Conservation (phyloP, 2,329 filamentous ascomycete genomes). For the Amesomyces nigricolor region DNA sequence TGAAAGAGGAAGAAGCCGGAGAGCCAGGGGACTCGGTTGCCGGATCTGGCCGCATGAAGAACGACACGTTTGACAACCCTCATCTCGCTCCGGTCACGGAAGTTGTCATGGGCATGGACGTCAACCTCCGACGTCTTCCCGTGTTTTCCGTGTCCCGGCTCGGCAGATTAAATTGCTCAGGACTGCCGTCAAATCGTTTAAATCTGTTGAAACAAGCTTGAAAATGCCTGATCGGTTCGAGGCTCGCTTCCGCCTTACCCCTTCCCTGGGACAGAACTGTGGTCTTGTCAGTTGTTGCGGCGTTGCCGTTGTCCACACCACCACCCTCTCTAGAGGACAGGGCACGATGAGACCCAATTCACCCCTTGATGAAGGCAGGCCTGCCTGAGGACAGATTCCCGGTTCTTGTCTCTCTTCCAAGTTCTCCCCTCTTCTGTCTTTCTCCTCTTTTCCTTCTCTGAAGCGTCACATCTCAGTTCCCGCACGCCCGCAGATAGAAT, state of each 20-base stretch:
- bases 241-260: constrained; percentile 1
- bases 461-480: constrained; percentile 10
- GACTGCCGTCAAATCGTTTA: constrained; percentile 4
- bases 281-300: background rate
- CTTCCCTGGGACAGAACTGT: background rate
- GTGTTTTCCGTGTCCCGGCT: constrained; percentile 2
- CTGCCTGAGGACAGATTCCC: too few species aligned
- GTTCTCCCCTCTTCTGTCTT: background rate
- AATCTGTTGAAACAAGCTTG: background rate
- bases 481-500: constrained; percentile 12
- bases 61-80: background rate
- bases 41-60: constrained; percentile 17
- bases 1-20: constrained; percentile 15
- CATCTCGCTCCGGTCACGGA: constrained; percentile 16
- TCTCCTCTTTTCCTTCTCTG: background rate
- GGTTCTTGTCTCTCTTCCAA: background rate
- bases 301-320: too few species aligned
- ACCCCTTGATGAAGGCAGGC: background rate
- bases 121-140: background rate
- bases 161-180: constrained; percentile 20
- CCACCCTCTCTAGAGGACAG: background rate
- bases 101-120: background rate
- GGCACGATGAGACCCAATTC: background rate
- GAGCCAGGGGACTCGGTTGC: constrained; percentile 7
- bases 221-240: constrained; percentile 1